Conservation (phyloP, 1,284 basidiomycete species). For the Filobasidium uniguttulatum region DNA sequence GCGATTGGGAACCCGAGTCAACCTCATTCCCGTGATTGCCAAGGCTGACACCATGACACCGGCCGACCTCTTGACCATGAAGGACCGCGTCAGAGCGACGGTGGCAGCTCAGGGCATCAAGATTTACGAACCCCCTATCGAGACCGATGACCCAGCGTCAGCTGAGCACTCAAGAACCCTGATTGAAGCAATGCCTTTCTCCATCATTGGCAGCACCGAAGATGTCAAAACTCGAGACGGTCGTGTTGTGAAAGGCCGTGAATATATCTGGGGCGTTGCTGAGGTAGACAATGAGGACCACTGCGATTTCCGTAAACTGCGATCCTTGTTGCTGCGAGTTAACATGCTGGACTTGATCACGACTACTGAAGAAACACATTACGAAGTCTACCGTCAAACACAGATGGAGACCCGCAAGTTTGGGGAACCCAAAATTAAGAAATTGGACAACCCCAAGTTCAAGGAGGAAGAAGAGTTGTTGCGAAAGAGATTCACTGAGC, state of each 20-base stretch:
- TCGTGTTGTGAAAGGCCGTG: conserved; percentile 85
- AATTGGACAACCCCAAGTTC: conserved; percentile 98
- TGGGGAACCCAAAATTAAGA: conserved; percentile 96
- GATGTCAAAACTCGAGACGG: conserved; percentile 88
- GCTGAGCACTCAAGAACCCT: conserved; percentile 82
- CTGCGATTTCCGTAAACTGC: conserved; percentile 98
- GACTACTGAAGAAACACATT: conserved; percentile 90
- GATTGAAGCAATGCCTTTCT: conserved; percentile 86
- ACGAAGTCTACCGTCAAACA: conserved; percentile 93
- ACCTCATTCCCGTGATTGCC: conserved; percentile 91
- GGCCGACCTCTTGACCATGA: conserved; percentile 79
- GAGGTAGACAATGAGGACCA: conserved; percentile 99
- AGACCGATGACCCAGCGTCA: conserved; percentile 73
- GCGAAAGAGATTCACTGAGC: conserved; percentile 95
- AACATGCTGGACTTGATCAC: conserved; percentile 98
- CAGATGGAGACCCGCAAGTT: conserved; percentile 99
- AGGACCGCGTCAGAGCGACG: conserved; percentile 68
- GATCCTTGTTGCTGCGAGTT: conserved; percentile 87
- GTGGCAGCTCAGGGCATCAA: conserved; percentile 83
- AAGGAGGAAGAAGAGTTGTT: conserved; percentile 97
- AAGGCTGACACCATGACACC: conserved; percentile 79
- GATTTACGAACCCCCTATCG: conserved; percentile 86
- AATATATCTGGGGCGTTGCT: conserved; percentile 99
- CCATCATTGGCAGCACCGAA: conserved; percentile 92
- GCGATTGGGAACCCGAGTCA: conserved; percentile 85